Conservation (phyloP, 179 eudicot genomes). For the Beta lomatogona region DNA sequence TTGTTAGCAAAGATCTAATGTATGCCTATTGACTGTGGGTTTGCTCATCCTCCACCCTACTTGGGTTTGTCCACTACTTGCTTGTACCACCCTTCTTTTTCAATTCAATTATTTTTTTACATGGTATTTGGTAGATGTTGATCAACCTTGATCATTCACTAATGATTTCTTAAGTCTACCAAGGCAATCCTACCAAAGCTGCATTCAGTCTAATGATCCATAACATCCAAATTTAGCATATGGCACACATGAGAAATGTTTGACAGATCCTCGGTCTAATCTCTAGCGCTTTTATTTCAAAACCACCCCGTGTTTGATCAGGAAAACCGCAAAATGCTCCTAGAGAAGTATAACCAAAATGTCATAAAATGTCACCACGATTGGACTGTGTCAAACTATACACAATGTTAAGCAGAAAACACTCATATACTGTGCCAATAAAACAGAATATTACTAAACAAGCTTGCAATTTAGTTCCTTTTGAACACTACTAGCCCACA, state of each 20-base stretch:
- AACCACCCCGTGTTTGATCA: neutral
- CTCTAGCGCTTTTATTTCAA: neutral
- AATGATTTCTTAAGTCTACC: neutral
- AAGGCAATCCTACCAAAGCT: neutral
- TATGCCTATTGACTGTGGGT: neutral
- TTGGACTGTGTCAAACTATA: too few species aligned
- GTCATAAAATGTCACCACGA: too few species aligned
- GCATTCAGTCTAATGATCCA: neutral
- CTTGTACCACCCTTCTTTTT: neutral
- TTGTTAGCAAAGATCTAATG: neutral
- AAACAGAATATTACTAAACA: neutral
- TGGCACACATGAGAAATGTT: neutral
- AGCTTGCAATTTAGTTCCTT: neutral
- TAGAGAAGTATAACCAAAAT: too few species aligned
- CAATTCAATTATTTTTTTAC: constrained; percentile 1
- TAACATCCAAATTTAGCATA: neutral
- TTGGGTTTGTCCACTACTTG: constrained; percentile 15
- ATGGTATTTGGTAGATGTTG: constrained; percentile 23
- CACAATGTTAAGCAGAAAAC: neutral
- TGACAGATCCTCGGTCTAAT: neutral
- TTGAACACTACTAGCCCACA: neutral
- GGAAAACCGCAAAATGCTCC: neutral
- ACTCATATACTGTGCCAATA: neutral
- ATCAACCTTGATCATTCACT: constrained; percentile 22
- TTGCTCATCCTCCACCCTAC: constrained; percentile 25